phyloP scores from a whole-genome alignment of 768 basidiomycete genomes.

The Mycena crocata region DNA sequence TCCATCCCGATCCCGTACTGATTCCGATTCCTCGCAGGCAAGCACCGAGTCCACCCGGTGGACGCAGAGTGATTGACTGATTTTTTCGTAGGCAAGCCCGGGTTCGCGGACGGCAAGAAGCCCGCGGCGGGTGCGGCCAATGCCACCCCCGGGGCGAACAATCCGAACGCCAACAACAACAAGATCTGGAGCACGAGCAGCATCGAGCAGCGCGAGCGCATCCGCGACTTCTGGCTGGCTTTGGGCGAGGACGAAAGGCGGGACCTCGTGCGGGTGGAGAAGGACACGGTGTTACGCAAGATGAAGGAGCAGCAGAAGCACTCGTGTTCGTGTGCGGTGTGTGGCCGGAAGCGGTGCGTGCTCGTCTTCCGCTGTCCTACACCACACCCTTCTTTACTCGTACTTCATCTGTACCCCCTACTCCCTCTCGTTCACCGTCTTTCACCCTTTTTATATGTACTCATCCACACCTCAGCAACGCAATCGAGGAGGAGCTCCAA shows the following conservation, averaged over 20 bases:
- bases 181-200: constrained; percentile 97
- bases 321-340: constrained; percentile 94
- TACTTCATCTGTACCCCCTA: no score
- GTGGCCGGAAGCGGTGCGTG: constrained; percentile 94
- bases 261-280: constrained; percentile 96
- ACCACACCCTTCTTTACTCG: constrained; percentile 39
- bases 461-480: constrained; percentile 66
- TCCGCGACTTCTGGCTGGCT: constrained; percentile 97
- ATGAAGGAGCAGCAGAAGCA: constrained; percentile 99
- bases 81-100: no score
- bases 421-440: constrained; percentile 36
- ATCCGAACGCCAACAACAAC: constrained; percentile 56
- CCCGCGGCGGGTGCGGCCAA: background rate
- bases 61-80: no score
- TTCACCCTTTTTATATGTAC: constrained; percentile 28
- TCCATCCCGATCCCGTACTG: constrained; percentile 60
- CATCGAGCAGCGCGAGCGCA: constrained; percentile 93
- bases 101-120: no score
- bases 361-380: constrained; percentile 33
- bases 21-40: background rate
- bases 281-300: constrained; percentile 96
- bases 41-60: background rate
- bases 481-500: constrained; percentile 99
- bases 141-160: constrained; percentile 16
- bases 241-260: constrained; percentile 92